Evolutionary conservation across 371 early-diverging fungal genomes (phyloP).

Genomic region (Syncephalastrum sp.): DNA sequence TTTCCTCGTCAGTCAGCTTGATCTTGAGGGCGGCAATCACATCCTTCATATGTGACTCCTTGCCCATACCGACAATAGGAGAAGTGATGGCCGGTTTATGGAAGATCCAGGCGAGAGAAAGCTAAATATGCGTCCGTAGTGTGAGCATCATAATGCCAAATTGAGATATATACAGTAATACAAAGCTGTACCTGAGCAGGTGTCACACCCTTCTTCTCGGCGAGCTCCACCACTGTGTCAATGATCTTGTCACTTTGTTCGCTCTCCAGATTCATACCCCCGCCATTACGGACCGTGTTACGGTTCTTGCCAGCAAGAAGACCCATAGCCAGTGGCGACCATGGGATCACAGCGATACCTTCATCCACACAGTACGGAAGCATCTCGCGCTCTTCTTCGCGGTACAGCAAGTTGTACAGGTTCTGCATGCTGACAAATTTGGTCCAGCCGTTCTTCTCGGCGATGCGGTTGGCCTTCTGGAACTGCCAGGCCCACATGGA

Average conservation of each 20-base stretch:
- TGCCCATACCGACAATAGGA: conserved; percentile 49
- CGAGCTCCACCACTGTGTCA: conserved; percentile 42
- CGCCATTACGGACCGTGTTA: conserved; percentile 7
- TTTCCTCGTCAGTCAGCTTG: conserved; percentile 34
- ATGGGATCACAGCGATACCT: conserved; percentile 47
- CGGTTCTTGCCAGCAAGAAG: conserved; percentile 33
- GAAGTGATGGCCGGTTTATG: conserved; percentile 35
- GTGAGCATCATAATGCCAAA: background rate
- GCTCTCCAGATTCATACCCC: conserved; percentile 9
- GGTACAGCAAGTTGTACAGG: conserved; percentile 52
- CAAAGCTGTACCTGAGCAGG: conserved; percentile 29
- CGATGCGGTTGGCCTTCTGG: conserved; percentile 36
- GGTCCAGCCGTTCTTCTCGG: conserved; percentile 55
- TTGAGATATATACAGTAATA: background rate
- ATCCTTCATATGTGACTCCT: conserved; percentile 34
- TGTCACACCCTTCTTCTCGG: conserved; percentile 32
- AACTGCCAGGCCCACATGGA: conserved; percentile 41
- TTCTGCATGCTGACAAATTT: conserved; percentile 54
- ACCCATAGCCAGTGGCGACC: conserved; percentile 53
- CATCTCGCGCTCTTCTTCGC: conserved; percentile 67
- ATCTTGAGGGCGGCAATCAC: conserved; percentile 26
- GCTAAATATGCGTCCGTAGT: conserved; percentile 8
- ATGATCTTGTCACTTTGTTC: conserved; percentile 21
- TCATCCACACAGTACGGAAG: conserved; percentile 44
- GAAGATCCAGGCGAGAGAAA: conserved; percentile 50